These are phyloP conservation scores for Tylopilus sp. DNA, from an alignment of 768 basidiomycete genomes.

Conservation along the genomic window DNA sequence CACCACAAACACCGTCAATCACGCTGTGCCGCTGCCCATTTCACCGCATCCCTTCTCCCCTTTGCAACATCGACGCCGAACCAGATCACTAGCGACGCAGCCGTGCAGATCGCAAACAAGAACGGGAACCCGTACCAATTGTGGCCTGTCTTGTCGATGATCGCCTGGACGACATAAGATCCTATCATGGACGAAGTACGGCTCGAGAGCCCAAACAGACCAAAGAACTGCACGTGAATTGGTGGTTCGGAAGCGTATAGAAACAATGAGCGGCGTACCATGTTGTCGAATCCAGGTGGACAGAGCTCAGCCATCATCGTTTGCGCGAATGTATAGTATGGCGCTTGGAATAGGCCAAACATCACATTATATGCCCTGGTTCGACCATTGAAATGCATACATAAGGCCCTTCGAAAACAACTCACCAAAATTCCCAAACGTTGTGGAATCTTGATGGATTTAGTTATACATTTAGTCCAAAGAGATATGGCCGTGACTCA, in stretches of 20 bases:
- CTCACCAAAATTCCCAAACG: constrained; percentile 82
- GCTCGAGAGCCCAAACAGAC: constrained; percentile 81
- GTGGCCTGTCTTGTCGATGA: constrained; percentile 66
- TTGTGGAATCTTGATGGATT: constrained; percentile 58
- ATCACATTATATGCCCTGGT: constrained; percentile 74
- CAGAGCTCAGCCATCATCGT: constrained; percentile 89
- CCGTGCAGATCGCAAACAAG: constrained; percentile 66
- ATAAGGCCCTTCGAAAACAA: not conserved
- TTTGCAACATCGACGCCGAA: constrained; percentile 64
- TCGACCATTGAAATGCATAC: not conserved
- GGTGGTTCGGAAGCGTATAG: not conserved
- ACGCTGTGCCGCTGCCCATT: constrained; percentile 45
- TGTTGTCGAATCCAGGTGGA: constrained; percentile 85
- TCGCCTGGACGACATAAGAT: constrained; percentile 81
- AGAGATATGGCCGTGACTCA: constrained; percentile 28
- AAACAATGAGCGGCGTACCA: constrained; percentile 34
- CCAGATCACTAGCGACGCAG: constrained; percentile 75
- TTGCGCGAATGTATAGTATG: constrained; percentile 83
- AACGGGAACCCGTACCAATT: constrained; percentile 88
- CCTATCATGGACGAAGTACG: constrained; percentile 86
- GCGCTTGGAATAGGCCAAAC: constrained; percentile 80
- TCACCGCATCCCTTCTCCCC: constrained; percentile 58
- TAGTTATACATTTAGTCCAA: not conserved
- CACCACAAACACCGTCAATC: too few species aligned
- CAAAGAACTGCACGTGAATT: constrained; percentile 60